These are phyloP conservation scores for Sarocladiaceae sp. DNA, from an alignment of 2,329 filamentous ascomycete genomes.

Conservation along the genomic window DNA sequence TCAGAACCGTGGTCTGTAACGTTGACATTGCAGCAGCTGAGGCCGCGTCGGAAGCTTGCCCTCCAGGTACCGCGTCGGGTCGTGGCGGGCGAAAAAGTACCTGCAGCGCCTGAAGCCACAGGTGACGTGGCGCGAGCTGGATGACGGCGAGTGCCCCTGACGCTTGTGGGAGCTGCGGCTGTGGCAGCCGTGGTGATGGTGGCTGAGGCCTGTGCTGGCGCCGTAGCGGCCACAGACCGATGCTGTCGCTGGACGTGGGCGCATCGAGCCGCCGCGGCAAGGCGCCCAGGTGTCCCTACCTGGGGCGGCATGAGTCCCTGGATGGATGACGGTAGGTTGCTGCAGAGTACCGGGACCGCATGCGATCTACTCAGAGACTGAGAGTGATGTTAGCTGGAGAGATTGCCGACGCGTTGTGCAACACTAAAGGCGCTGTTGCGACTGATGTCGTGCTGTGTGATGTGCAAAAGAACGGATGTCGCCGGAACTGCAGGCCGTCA, in stretches of 20 bases:
- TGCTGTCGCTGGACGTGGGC: neutral
- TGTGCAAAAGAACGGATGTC: neutral
- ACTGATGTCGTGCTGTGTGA: neutral
- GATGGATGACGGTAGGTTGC: no score
- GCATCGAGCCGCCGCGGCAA: slow-evolving; percentile 3
- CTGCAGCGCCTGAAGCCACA: neutral
- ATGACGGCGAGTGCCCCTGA: neutral
- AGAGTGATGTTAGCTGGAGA: no score
- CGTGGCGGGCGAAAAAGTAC: neutral
- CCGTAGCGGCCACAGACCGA: neutral
- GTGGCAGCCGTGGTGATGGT: slow-evolving; percentile 1
- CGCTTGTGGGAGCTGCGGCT: neutral
- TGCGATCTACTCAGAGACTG: no score
- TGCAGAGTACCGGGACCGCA: no score
- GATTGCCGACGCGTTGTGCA: no score
- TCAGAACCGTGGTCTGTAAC: neutral
- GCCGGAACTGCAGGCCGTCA: neutral
- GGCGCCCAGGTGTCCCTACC: slow-evolving; percentile 5
- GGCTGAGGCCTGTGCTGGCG: neutral
- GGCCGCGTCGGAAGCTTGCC: slow-evolving; percentile 6
- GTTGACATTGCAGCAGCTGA: slow-evolving; percentile 5
- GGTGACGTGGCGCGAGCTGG: slow-evolving; percentile 2
- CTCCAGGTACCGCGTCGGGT: slow-evolving; percentile 8
- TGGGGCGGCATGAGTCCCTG: slow-evolving; percentile 9
- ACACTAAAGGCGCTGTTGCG: no score